These are phyloP conservation scores for Schwanniomyces pseudopolymorphus DNA, from an alignment of 805 yeast genomes.

Conservation along the genomic window DNA sequence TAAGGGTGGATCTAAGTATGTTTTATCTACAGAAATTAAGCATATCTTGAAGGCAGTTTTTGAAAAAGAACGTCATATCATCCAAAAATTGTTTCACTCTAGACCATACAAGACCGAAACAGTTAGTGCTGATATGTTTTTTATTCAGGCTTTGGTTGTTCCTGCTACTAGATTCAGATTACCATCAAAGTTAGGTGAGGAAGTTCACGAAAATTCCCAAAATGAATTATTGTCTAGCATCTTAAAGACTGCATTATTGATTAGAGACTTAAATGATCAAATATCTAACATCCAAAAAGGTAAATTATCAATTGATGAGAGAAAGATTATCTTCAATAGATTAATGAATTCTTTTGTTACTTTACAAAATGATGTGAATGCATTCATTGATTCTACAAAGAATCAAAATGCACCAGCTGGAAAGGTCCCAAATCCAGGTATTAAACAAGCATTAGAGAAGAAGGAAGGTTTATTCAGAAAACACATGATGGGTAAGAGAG, in stretches of 20 bases:
- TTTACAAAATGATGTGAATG: slow-evolving; percentile 91
- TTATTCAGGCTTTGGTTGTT: slow-evolving; percentile 82
- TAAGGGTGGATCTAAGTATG: slow-evolving; percentile 77
- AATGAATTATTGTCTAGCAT: slow-evolving; percentile 83
- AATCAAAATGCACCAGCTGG: slow-evolving; percentile 71
- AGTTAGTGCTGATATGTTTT: slow-evolving; percentile 78
- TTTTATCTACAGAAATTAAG: slow-evolving; percentile 83
- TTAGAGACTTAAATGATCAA: slow-evolving; percentile 87
- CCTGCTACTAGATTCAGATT: slow-evolving; percentile 96
- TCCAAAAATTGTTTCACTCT: slow-evolving; percentile 77
- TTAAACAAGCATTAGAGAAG: slow-evolving; percentile 96
- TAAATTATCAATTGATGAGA: slow-evolving; percentile 56
- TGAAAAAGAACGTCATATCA: slow-evolving; percentile 63
- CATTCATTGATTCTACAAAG: slow-evolving; percentile 88
- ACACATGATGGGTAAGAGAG: slow-evolving; percentile 99
- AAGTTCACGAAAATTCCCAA: slow-evolving; percentile 90
- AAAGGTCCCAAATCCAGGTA: slow-evolving; percentile 84
- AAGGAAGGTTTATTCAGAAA: slow-evolving; percentile 98
- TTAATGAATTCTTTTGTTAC: slow-evolving; percentile 96
- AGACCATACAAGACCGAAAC: slow-evolving; percentile 58
- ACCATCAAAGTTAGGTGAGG: slow-evolving; percentile 97
- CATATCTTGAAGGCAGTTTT: slow-evolving; percentile 76
- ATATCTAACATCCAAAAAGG: slow-evolving; percentile 53
- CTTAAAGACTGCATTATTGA: slow-evolving; percentile 73
- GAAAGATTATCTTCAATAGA: slow-evolving; percentile 77